A percentile compares a stretch with the other conserved stretches of the same genome.
Evolutionary conservation across 345 rosid genomes (phyloP).

Genomic region (Lumnitzera littorea): DNA sequence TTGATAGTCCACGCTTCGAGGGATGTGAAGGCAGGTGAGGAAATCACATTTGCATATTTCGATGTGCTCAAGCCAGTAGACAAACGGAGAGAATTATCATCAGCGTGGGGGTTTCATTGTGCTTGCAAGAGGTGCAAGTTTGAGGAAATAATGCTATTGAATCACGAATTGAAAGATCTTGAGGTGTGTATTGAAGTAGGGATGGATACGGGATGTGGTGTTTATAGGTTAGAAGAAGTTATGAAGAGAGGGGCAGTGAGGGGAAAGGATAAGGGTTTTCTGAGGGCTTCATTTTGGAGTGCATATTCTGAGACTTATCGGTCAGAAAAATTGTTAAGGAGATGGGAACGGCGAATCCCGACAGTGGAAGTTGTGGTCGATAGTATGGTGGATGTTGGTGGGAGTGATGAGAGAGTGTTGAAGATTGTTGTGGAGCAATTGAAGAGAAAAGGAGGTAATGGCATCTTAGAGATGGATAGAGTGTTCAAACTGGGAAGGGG

Average conservation of each 20-base stretch:
- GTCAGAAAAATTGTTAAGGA: slow-evolving; percentile 46
- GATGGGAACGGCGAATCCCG: slow-evolving; percentile 72
- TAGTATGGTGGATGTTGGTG: slow-evolving; percentile 43
- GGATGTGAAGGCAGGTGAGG: slow-evolving; percentile 77
- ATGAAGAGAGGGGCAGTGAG: slow-evolving; percentile 64
- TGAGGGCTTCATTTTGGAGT: slow-evolving; percentile 81
- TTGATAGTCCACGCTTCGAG: slow-evolving; percentile 61
- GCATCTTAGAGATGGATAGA: slow-evolving; percentile 43
- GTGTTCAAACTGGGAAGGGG: slow-evolving; percentile 50
- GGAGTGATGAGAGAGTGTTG: slow-evolving; percentile 62
- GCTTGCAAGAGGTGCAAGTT: slow-evolving; percentile 58
- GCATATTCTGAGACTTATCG: slow-evolving; percentile 46
- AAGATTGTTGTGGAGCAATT: slow-evolving; percentile 36
- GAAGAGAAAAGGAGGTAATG: slow-evolving; percentile 31
- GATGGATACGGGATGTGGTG: slow-evolving; percentile 43
- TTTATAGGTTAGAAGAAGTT: slow-evolving; percentile 58
- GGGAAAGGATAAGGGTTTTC: slow-evolving; percentile 63
- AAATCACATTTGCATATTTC: slow-evolving; percentile 65
- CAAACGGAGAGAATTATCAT: slow-evolving; percentile 56
- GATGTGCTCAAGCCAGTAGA: slow-evolving; percentile 42
- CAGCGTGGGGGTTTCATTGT: slow-evolving; percentile 68
- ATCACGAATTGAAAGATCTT: slow-evolving; percentile 47
- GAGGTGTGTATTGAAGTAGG: slow-evolving; percentile 53
- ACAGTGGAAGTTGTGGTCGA: slow-evolving; percentile 38
- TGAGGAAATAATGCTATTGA: slow-evolving; percentile 38